phyloP scores from a whole-genome alignment of 345 rosid species.

The Eucalyptus cloeziana region DNA sequence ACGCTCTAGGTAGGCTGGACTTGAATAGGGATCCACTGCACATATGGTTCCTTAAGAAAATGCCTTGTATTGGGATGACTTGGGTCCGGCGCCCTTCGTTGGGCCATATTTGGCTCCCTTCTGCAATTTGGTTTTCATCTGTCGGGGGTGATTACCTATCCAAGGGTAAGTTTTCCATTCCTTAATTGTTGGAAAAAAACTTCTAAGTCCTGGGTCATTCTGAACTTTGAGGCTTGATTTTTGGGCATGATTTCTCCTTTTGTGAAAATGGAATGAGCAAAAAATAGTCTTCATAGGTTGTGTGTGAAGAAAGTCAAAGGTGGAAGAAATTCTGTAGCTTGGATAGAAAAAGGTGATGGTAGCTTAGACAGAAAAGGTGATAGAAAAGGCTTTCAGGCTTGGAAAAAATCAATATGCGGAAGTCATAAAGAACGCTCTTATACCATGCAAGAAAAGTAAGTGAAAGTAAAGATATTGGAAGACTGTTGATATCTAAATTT shows the following conservation, averaged over 20 bases:
- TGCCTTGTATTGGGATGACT: not conserved
- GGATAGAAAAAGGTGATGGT: too few species aligned
- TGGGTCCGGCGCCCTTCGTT: accelerated
- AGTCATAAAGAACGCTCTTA: too few species aligned
- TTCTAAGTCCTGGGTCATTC: not conserved
- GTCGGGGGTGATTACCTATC: accelerated
- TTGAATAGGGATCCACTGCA: not conserved
- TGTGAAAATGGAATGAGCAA: not conserved
- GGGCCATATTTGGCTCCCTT: not conserved
- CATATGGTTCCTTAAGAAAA: not conserved
- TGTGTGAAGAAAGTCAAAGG: not conserved
- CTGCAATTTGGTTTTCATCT: not conserved
- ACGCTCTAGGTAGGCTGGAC: not conserved
- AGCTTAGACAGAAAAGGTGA: too few species aligned
- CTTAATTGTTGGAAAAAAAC: not conserved
- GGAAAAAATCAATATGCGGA: not conserved
- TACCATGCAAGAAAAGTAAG: not conserved
- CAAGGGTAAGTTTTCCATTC: not conserved
- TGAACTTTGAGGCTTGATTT: not conserved
- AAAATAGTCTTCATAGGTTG: not conserved
- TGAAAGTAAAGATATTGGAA: not conserved
- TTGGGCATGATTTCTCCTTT: not conserved
- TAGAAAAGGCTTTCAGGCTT: too few species aligned
- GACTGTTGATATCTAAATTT: too few species aligned
- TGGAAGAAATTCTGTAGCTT: not conserved